Evolutionary conservation across 306 rosid genomes (phyloP).

Genomic region (Rosa rugosa): DNA sequence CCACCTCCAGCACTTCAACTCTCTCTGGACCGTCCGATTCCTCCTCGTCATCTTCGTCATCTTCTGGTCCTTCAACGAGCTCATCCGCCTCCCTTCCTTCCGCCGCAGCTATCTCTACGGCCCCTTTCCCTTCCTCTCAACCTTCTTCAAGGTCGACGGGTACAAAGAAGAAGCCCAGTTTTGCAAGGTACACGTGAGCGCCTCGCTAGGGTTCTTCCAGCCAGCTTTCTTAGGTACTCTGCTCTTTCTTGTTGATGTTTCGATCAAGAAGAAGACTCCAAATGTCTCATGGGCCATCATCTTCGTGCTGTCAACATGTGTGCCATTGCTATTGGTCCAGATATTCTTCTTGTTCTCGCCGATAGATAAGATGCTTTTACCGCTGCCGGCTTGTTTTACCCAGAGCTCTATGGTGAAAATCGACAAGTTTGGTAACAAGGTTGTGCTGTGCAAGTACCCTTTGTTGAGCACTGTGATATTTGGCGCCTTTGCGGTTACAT

Average conservation of each 20-base stretch:
- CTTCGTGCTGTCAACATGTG: conserved; percentile 36
- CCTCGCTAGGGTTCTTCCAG: conserved; percentile 64
- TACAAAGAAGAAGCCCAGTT: conserved; percentile 33
- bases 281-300: conserved; percentile 34
- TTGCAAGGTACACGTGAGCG: conserved; percentile 51
- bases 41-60: conserved; percentile 58
- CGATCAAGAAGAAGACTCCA: conserved; percentile 40
- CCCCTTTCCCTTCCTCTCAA: conserved; percentile 16
- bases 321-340: conserved; percentile 41
- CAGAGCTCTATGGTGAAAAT: conserved; percentile 17
- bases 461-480: conserved; percentile 45
- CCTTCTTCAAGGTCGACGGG: not conserved
- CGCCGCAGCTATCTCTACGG: conserved; percentile 33
- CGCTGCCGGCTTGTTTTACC: conserved; percentile 33
- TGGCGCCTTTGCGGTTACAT: conserved; percentile 39
- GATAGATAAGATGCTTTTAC: conserved; percentile 9
- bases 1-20: conserved; percentile 63
- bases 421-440: not conserved
- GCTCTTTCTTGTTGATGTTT: conserved; percentile 64
- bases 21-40: conserved; percentile 79
- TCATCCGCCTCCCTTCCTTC: conserved; percentile 50
- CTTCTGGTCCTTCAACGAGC: conserved; percentile 66
- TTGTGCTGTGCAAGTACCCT: conserved; percentile 58
- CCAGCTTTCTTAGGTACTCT: conserved; percentile 73
- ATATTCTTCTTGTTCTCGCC: conserved; percentile 36